Conservation (phyloP, 306 rosid genomes). For the Purshia tridentata region DNA sequence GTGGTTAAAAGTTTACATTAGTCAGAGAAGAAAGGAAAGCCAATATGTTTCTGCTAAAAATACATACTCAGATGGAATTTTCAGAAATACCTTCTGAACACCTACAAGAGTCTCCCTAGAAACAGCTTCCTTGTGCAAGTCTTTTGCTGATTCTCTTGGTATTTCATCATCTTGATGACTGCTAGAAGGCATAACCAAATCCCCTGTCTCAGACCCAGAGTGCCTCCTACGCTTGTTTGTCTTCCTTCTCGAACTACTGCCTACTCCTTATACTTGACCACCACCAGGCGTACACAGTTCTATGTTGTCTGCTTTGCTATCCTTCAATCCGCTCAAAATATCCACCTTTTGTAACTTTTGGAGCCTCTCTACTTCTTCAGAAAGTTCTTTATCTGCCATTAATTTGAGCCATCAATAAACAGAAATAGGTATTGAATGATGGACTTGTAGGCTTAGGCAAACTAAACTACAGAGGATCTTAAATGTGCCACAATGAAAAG, state of each 20-base stretch:
- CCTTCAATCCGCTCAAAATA: slow-evolving; percentile 32
- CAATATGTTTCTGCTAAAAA: slow-evolving; percentile 21
- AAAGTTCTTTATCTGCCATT: slow-evolving; percentile 59
- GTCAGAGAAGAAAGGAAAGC: slow-evolving; percentile 30
- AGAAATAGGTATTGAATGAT: slow-evolving; percentile 23
- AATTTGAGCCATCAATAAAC: slow-evolving; percentile 29
- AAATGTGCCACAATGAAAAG: background rate
- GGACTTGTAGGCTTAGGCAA: background rate
- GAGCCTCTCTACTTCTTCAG: slow-evolving; percentile 63
- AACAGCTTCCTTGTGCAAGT: slow-evolving; percentile 35
- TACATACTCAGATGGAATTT: background rate
- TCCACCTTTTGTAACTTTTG: slow-evolving; percentile 43
- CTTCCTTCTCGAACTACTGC: slow-evolving; percentile 35
- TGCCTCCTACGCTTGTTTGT: slow-evolving; percentile 50
- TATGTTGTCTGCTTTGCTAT: slow-evolving; percentile 16
- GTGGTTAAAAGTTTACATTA: slow-evolving; percentile 37
- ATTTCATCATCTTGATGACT: slow-evolving; percentile 33
- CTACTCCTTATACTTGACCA: slow-evolving; percentile 26
- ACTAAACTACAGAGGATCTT: background rate
- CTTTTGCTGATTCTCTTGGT: slow-evolving; percentile 35
- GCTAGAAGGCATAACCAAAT: slow-evolving; percentile 28
- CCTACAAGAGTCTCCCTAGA: slow-evolving; percentile 27
- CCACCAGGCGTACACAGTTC: slow-evolving; percentile 20
- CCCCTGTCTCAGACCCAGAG: slow-evolving; percentile 36
- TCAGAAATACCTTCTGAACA: slow-evolving; percentile 31